A percentile compares a stretch with the other conserved stretches of the same genome.
Evolutionary conservation across 345 rosid genomes (phyloP).

Genomic region (Linum trigynum): DNA sequence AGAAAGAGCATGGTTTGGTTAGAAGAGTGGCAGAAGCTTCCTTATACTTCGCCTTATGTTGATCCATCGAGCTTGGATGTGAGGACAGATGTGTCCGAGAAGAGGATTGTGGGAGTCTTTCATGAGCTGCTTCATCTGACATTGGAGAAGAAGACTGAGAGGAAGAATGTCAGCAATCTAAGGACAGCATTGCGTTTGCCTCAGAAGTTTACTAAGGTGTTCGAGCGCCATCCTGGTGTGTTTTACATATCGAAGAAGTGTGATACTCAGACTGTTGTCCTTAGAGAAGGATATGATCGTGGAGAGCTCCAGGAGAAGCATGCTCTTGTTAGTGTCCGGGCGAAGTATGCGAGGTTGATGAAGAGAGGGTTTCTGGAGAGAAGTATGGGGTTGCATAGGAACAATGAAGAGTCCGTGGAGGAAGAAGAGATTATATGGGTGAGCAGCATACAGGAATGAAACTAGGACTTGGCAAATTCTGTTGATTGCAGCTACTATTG

Average conservation of each 20-base stretch:
- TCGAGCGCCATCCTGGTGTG: conserved; percentile 81
- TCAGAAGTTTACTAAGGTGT: conserved; percentile 76
- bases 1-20: conserved; percentile 74
- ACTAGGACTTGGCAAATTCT: too few species aligned
- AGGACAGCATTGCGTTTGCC: conserved; percentile 59
- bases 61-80: conserved; percentile 73
- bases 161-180: conserved; percentile 69
- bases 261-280: conserved; percentile 66
- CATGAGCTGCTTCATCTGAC: conserved; percentile 86
- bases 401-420: not conserved
- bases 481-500: too few species aligned
- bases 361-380: conserved; percentile 49
- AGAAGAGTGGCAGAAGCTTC: conserved; percentile 73
- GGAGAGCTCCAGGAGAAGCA: conserved; percentile 41
- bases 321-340: conserved; percentile 47
- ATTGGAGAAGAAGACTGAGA: conserved; percentile 55
- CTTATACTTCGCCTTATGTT: conserved; percentile 60
- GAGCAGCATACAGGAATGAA: too few species aligned
- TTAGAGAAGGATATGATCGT: conserved; percentile 62
- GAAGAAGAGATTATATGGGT: not conserved
- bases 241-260: conserved; percentile 61
- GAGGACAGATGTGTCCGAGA: conserved; percentile 72
- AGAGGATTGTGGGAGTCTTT: conserved; percentile 74
- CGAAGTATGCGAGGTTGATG: conserved; percentile 42
- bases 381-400: conserved; percentile 52